phyloP scores from a whole-genome alignment of 495 filamentous ascomycete species.

The Amphirosellinia nigrospora region DNA sequence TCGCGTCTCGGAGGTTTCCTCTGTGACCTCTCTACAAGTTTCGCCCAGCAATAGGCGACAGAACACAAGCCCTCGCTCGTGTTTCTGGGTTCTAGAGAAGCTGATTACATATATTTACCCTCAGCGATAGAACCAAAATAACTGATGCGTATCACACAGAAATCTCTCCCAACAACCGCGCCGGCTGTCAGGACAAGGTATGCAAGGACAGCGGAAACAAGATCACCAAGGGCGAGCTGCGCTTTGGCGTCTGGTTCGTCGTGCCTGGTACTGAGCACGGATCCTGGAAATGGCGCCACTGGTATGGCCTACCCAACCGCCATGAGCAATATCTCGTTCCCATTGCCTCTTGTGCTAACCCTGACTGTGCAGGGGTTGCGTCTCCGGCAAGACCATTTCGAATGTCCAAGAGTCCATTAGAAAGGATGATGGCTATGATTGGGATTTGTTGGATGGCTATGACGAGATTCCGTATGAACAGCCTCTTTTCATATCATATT shows the following conservation, averaged over 20 bases:
- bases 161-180: slow-evolving; percentile 62
- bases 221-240: slow-evolving; percentile 77
- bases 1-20: slow-evolving; percentile 6
- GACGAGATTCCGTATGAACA: slow-evolving; percentile 64
- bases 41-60: neutral
- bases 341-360: slow-evolving; percentile 21
- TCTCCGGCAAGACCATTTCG: slow-evolving; percentile 66
- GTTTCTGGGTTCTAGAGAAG: neutral
- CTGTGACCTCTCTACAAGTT: neutral
- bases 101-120: neutral
- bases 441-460: slow-evolving; percentile 67
- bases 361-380: slow-evolving; percentile 69
- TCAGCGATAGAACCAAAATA: neutral
- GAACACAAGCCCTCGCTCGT: neutral
- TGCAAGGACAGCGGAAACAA: slow-evolving; percentile 70
- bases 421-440: slow-evolving; percentile 47
- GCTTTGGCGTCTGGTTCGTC: slow-evolving; percentile 71
- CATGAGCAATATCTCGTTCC: neutral
- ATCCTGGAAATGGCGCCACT: slow-evolving; percentile 76
- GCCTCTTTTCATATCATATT: neutral
- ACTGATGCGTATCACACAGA: slow-evolving; percentile 55
- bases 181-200: slow-evolving; percentile 68
- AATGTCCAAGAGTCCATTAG: slow-evolving; percentile 59
- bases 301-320: slow-evolving; percentile 57
- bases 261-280: slow-evolving; percentile 48